Conservation (phyloP, 2,329 filamentous ascomycete species). For the Beauveria pseudobassiana region DNA sequence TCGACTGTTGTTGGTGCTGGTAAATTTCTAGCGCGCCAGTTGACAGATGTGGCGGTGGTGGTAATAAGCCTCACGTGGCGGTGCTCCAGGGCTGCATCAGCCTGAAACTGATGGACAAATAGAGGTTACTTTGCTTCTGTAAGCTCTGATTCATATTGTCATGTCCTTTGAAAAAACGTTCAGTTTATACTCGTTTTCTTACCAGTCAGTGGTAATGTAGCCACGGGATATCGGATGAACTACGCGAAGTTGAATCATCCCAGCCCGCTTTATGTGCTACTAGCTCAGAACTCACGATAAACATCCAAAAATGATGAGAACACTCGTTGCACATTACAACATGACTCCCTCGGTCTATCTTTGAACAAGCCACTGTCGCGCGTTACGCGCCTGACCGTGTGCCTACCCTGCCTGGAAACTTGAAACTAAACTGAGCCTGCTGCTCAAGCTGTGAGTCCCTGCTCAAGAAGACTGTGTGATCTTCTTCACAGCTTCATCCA, state of each 20-base stretch:
- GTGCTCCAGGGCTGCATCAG: not conserved
- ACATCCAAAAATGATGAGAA: no score
- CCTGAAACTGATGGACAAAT: not conserved
- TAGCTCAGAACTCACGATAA: no score
- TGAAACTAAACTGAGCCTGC: not conserved
- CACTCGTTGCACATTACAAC: no score
- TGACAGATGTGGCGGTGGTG: not conserved
- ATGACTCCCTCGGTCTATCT: not conserved
- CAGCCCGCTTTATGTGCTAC: no score
- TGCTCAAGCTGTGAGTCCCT: not conserved
- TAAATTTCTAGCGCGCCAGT: not conserved
- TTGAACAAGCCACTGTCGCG: not conserved
- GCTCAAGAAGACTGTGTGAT: constrained; percentile 16
- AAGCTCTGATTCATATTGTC: no score
- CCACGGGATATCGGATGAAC: no score
- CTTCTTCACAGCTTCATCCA: constrained; percentile 48
- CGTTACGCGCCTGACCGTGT: not conserved
- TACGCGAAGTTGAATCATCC: no score
- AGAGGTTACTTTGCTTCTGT: no score
- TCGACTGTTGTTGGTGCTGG: not conserved
- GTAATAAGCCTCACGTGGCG: not conserved
- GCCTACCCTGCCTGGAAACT: not conserved
- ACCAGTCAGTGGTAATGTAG: no score
- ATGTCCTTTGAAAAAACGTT: no score
- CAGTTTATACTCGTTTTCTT: no score